Conservation (phyloP, 495 filamentous ascomycete genomes). For the Poronia punctata region DNA sequence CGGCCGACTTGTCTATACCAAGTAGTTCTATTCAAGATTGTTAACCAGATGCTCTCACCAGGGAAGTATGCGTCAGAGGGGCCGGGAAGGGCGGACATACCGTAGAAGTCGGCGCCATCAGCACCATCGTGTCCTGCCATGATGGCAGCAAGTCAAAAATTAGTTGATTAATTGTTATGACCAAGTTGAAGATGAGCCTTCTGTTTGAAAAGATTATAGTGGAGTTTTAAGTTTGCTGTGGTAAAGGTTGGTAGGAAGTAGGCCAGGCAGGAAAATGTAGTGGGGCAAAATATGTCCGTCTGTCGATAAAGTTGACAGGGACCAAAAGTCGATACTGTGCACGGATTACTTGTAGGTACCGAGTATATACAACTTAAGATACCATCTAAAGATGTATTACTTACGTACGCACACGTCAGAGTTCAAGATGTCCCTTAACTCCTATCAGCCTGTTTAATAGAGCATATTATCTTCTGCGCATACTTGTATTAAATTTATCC, state of each 20-base stretch:
- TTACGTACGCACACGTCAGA: too few species aligned
- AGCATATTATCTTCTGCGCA: too few species aligned
- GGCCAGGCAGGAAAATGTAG: conserved; percentile 13
- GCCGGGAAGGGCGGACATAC: conserved; percentile 29
- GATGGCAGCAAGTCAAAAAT: conserved; percentile 9
- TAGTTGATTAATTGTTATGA: conserved; percentile 4
- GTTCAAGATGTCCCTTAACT: too few species aligned
- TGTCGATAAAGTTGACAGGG: too few species aligned
- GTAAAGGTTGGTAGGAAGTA: neutral
- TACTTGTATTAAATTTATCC: too few species aligned
- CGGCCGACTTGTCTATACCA: conserved; percentile 59
- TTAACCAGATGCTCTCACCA: too few species aligned
- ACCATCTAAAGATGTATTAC: too few species aligned
- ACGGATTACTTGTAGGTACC: neutral
- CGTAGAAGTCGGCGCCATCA: conserved; percentile 62
- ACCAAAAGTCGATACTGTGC: too few species aligned
- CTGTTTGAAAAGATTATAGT: conserved; percentile 11
- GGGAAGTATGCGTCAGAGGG: conserved; percentile 12
- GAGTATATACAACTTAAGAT: conserved; percentile 3
- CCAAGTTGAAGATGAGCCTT: conserved; percentile 3
- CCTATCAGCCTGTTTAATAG: too few species aligned
- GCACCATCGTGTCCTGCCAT: conserved; percentile 33
- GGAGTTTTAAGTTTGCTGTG: conserved; percentile 10
- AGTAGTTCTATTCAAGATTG: too few species aligned
- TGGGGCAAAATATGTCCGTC: conserved; percentile 26